These are phyloP conservation scores for Lagenaria siceraria DNA, from an alignment of 306 rosid genomes.

Conservation along the genomic window DNA sequence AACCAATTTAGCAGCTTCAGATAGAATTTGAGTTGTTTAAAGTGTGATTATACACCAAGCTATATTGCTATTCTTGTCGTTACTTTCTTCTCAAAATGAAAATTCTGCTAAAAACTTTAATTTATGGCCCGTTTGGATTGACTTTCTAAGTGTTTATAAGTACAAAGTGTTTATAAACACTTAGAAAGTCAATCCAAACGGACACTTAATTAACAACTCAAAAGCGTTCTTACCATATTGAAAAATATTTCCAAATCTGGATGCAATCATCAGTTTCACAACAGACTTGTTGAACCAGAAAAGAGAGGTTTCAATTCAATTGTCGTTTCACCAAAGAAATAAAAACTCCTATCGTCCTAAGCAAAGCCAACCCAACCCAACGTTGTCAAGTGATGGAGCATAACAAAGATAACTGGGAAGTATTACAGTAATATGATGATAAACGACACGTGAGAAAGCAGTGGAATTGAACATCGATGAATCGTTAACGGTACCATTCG, in stretches of 20 bases:
- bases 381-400: too few species aligned
- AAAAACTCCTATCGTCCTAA: neutral
- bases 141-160: too few species aligned
- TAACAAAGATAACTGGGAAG: neutral
- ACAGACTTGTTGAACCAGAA: neutral
- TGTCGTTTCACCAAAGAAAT: neutral
- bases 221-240: neutral
- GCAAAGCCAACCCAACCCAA: neutral
- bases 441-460: neutral
- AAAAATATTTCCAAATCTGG: neutral
- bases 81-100: too few species aligned
- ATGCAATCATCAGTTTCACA: neutral
- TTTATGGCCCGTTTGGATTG: too few species aligned
- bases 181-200: too few species aligned
- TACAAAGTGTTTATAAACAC: too few species aligned
- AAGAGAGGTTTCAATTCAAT: neutral
- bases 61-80: too few species aligned
- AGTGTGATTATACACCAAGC: too few species aligned
- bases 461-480: constrained; percentile 20
- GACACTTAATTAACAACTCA: too few species aligned
- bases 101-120: too few species aligned
- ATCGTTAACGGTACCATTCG: constrained; percentile 29
- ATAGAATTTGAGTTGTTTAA: too few species aligned
- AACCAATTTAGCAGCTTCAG: too few species aligned
- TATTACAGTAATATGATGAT: neutral